phyloP scores from a whole-genome alignment of 306 rosid species.

The Dalbergia oliveri region DNA sequence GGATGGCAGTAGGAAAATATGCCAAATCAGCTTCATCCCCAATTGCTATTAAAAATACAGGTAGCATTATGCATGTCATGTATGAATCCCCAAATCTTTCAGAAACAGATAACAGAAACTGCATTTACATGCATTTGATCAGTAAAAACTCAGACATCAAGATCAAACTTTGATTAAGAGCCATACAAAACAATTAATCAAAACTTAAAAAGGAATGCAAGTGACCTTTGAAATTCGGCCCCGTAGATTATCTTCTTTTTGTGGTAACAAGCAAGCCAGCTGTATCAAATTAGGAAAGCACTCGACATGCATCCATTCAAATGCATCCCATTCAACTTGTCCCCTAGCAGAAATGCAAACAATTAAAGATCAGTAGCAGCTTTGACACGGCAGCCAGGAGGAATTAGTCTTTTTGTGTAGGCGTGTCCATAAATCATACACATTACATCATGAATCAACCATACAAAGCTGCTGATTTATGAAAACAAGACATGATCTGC shows the following conservation, averaged over 20 bases:
- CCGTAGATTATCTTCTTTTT: constrained; percentile 88
- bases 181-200: constrained; percentile 17
- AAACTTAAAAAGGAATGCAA: constrained; percentile 41
- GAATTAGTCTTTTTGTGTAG: constrained; percentile 10
- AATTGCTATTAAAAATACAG: constrained; percentile 79
- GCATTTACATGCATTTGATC: constrained; percentile 54
- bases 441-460: constrained; percentile 33
- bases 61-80: constrained; percentile 82
- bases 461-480: not conserved
- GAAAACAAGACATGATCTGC: not conserved
- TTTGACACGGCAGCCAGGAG: constrained; percentile 17
- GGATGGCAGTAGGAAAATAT: constrained; percentile 75
- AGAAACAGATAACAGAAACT: constrained; percentile 87
- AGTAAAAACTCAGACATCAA: constrained; percentile 46
- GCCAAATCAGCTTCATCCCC: constrained; percentile 83
- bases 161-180: constrained; percentile 8
- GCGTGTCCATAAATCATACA: constrained; percentile 14
- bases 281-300: constrained; percentile 90
- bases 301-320: constrained; percentile 93
- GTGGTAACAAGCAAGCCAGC: constrained; percentile 86
- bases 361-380: constrained; percentile 45
- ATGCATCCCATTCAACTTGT: constrained; percentile 78
- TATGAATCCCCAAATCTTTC: constrained; percentile 88
- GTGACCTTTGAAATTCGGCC: constrained; percentile 80
- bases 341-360: constrained; percentile 68